Percentiles rank a stretch among this genome's conserved stretches.
Evolutionary conservation across 495 filamentous ascomycete species (phyloP).

Genomic region (Rhizodiscina lignyota): DNA sequence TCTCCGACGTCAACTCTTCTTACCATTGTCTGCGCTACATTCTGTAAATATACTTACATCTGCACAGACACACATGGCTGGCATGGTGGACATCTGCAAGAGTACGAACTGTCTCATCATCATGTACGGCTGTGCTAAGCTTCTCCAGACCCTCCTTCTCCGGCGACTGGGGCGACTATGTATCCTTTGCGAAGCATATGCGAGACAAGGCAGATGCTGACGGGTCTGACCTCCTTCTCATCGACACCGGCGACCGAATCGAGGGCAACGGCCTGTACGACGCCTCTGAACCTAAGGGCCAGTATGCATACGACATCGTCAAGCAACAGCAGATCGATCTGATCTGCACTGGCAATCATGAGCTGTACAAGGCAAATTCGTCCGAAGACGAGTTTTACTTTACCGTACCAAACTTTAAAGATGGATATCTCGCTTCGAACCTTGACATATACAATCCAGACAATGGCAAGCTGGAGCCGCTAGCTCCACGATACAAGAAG

Average conservation of each 20-base stretch:
- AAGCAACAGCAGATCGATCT: conserved; percentile 69
- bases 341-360: conserved; percentile 84
- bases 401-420: conserved; percentile 63
- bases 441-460: conserved; percentile 69
- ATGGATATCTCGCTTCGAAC: conserved; percentile 74
- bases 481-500: conserved; percentile 69
- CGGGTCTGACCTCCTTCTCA: conserved; percentile 67
- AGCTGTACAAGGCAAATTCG: conserved; percentile 69
- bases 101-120: conserved; percentile 31
- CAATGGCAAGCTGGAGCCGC: conserved; percentile 49
- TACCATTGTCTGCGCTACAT: too few relatives aligned
- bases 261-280: conserved; percentile 98
- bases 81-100: conserved; percentile 84
- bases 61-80: conserved; percentile 95
- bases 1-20: too few relatives aligned
- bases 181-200: conserved; percentile 80
- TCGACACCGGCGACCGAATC: conserved; percentile 88
- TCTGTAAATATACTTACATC: too few relatives aligned
- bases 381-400: conserved; percentile 57
- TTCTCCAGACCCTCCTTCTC: conserved; percentile 59
- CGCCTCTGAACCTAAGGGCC: conserved; percentile 68
- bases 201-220: conserved; percentile 56
- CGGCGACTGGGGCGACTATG: conserved; percentile 94
- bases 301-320: conserved; percentile 75
- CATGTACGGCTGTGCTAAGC: background rate